Evolutionary conservation across 2,329 filamentous ascomycete species (phyloP), one percentile per base, ranked within the genome.

Genomic region (Aspergillus aculeatus): DNA sequence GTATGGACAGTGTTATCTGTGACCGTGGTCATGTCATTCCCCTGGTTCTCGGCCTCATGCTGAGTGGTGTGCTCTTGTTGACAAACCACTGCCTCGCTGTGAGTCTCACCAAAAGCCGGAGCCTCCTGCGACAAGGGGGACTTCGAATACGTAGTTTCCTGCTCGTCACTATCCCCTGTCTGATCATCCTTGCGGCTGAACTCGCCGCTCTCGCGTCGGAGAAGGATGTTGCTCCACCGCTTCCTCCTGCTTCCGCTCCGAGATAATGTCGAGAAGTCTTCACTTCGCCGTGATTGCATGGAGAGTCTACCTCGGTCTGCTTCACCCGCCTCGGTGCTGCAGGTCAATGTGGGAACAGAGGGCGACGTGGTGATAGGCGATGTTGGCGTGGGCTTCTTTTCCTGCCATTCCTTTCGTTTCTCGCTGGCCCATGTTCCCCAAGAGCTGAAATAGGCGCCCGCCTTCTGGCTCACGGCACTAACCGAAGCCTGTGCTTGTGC

Each of bases 391-490:
- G 62, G 63, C 54, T 73, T 75, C 58, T 74, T 75, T 24, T 78
- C 75, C 61, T 78, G 75, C 79, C 78, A 82, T 62, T 77, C 79
- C 62, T 75, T 79, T 31, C 74, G 75, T 66, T 77, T 77, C 58
- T 81, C 80, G 61, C 69, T 76, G 4, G 86, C 86, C 86, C 86
- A 88, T 1, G 80, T 75, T 4, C 85, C 81, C 86, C 86, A 88
- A 0, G 83, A 86, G 57, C 82, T 86, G 53, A 89, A 73, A 67
- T 88, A 89, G 1, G 86, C 83, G 16, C 84, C 79, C n/a, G 86
- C 86, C 44, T 81, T 78, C 54, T 83, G 82, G 11, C 81, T 74
- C 2, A 83, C 84, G 10, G 82, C 81, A 60, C 78, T 77, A 2
- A 84, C 80, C 9, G 81, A 81, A 19, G 84, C 81, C 68, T 86